Base-by-base conservation (phyloP, 805 yeast species). In the Tanozyma kutaoensis region DNA sequence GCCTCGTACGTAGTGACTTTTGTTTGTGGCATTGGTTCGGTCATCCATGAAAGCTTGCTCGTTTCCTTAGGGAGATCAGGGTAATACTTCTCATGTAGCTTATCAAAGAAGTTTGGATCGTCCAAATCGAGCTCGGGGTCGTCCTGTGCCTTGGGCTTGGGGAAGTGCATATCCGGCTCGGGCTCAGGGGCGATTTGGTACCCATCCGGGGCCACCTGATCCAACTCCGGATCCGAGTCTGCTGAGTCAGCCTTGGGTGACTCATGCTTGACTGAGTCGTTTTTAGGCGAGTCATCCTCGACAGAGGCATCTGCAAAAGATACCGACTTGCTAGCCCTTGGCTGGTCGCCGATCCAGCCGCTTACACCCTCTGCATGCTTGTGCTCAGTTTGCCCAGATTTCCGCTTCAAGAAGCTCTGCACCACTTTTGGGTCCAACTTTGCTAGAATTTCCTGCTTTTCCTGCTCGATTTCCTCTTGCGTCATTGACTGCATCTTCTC, bases 11-110 rank as follows among this genome's bases (percentile, higher is more conserved):
- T 55, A 38, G 54, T 61, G 38, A 50, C 43, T 0, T 55, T 52
- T 14, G 54, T 50, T 9, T 50, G 34, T 1, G 67, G 62, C 15
- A 67, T 58, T 1, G 76, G 68, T 2, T 80, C 73, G 31, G 76
- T 67, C 95, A 86, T 86, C 99, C 99, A 91, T 32, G 85, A 79
- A 30, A 91, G 50, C 40, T 81, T 78, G 22, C 71, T 74, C 0
- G 81, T 68, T 37, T 91, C 94, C 25, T 62, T 72, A 2, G 95
- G 95, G 27, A 91, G 58, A 37, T 85, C 88, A 1, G 99, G 96
- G 52, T 75, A 91, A 52, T 72, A 88, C 43, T 79, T 80, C 15
- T 73, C 78, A 42, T 85, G 91, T 27, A 91, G 55, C 42, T 84
- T 76, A 15, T 74, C 74, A 37, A 73, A 66, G 46, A 86, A 86